A percentile compares a stretch with the other conserved stretches of the same genome.
Conservation (phyloP, 1,284 basidiomycete species). For the Apiotrichum mycotoxinovorans region DNA sequence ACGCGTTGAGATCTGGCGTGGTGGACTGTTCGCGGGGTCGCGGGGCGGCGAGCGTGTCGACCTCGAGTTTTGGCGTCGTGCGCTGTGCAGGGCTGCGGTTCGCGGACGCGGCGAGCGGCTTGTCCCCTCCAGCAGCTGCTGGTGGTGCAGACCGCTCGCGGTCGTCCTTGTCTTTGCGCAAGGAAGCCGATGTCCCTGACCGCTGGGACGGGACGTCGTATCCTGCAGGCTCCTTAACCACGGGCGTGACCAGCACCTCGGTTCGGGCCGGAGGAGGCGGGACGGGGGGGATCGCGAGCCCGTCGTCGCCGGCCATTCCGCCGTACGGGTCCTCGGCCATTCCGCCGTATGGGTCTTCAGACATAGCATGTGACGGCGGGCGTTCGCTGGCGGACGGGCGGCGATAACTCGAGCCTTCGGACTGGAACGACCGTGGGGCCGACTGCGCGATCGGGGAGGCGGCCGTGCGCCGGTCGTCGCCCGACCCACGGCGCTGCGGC, state of each 20-base stretch:
- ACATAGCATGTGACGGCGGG: background rate
- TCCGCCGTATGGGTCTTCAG: conserved; percentile 8
- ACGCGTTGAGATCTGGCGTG: background rate
- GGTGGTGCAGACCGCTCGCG: background rate
- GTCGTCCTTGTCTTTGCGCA: conserved; percentile 4
- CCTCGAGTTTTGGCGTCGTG: background rate
- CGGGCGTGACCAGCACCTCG: background rate
- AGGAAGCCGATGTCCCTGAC: background rate
- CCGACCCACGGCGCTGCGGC: background rate
- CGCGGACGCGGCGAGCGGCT: background rate
- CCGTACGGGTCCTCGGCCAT: conserved; percentile 10
- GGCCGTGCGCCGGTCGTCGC: background rate
- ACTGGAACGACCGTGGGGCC: background rate
- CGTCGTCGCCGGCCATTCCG: background rate
- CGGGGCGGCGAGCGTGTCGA: background rate
- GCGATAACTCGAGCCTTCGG: background rate
- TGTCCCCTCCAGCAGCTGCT: background rate
- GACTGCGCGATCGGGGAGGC: background rate
- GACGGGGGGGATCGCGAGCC: background rate
- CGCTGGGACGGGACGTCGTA: background rate
- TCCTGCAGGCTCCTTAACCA: conserved; percentile 1
- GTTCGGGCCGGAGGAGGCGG: background rate
- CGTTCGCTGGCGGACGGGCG: conserved; percentile 5
- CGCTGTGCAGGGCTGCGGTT: background rate
- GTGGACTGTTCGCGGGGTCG: background rate